Conservation (phyloP, 108 stramenopile genomes). For the Pinguiococcus pyrenoidosus region DNA sequence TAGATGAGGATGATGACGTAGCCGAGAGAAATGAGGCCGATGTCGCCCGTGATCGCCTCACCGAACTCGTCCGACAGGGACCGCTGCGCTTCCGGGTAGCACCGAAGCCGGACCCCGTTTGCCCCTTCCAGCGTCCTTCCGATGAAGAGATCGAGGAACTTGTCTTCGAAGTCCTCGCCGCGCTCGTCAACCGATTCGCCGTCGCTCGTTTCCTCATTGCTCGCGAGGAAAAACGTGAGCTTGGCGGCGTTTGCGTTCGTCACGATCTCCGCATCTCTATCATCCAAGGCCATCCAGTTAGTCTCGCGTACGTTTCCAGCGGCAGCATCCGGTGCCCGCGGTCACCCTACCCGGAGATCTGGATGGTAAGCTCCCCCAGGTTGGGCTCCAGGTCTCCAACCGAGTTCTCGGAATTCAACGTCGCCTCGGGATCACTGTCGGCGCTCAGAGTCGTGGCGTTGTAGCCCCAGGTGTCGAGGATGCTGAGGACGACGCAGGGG, state of each 20-base stretch:
- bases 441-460: not conserved
- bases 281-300: too few species aligned
- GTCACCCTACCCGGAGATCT: not conserved
- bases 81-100: conserved; percentile 43
- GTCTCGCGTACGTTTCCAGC: too few species aligned
- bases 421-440: conserved; percentile 2
- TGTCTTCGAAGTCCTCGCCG: conserved; percentile 8
- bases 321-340: not conserved
- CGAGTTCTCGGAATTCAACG: conserved; percentile 8
- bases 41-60: conserved; percentile 32
- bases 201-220: conserved; percentile 1
- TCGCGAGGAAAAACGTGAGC: conserved; percentile 2
- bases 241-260: conserved; percentile 6
- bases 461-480: conserved; percentile 19
- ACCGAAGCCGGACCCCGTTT: conserved; percentile 6
- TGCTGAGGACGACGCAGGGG: conserved; percentile 10
- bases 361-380: conserved; percentile 10
- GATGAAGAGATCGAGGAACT: conserved; percentile 10
- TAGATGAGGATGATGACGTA: conserved; percentile 24
- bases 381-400: conserved; percentile 16
- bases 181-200: conserved; percentile 11
- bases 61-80: conserved; percentile 61
- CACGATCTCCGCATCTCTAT: too few species aligned
- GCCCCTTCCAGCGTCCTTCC: not conserved
- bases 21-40: conserved; percentile 20